Conservation (phyloP, 176 grass and related monocot species). For the Triticum dicoccoides region DNA sequence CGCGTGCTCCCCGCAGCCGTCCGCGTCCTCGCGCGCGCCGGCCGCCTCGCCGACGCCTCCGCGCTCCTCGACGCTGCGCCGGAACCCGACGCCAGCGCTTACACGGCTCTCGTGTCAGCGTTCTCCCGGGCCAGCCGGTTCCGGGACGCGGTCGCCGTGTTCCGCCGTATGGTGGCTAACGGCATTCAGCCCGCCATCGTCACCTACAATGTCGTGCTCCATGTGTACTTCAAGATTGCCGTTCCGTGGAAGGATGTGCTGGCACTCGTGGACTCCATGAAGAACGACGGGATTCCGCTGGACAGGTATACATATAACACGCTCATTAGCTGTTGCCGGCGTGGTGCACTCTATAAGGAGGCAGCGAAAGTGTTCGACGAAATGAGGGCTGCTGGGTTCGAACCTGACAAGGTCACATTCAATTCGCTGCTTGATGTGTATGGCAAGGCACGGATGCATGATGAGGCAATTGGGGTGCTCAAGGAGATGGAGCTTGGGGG, state of each 20-base stretch:
- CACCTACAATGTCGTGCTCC: constrained; percentile 94
- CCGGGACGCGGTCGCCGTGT: constrained; percentile 60
- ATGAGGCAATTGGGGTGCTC: constrained; percentile 53
- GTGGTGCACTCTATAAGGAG: constrained; percentile 51
- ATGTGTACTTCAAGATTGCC: constrained; percentile 72
- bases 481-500: constrained; percentile 66
- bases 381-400: constrained; percentile 66
- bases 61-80: constrained; percentile 41
- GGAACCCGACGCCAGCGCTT: constrained; percentile 45
- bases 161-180: constrained; percentile 52
- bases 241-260: constrained; percentile 72
- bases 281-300: constrained; percentile 39
- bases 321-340: constrained; percentile 82
- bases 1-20: constrained; percentile 51
- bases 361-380: constrained; percentile 59
- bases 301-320: constrained; percentile 93
- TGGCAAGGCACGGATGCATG: constrained; percentile 68
- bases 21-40: constrained; percentile 52
- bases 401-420: constrained; percentile 77
- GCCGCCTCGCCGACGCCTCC: constrained; percentile 51
- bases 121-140: constrained; percentile 59
- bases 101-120: constrained; percentile 66
- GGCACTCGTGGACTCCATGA: constrained; percentile 69
- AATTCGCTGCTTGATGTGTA: constrained; percentile 85
- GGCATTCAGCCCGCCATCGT: constrained; percentile 61